Conservation (phyloP, 805 yeast species). For the Kazachstania kunashirensis region DNA sequence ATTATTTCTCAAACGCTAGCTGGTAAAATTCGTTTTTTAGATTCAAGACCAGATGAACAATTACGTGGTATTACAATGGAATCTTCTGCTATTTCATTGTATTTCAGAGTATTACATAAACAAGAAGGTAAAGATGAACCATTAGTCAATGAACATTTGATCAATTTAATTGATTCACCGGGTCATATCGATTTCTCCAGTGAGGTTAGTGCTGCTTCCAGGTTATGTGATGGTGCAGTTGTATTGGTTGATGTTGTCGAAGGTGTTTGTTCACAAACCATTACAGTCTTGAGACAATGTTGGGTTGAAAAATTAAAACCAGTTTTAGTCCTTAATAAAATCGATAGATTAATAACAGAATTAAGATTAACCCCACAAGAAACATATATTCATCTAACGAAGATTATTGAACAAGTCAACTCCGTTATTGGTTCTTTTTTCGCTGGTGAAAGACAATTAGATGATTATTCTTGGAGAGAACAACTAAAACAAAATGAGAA, state of each 20-base stretch:
- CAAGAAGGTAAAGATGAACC: slow-evolving; percentile 36
- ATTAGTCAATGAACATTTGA: slow-evolving; percentile 63
- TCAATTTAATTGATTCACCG: slow-evolving; percentile 93
- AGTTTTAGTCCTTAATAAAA: slow-evolving; percentile 77
- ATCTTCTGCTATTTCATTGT: slow-evolving; percentile 88
- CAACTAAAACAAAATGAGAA: slow-evolving; percentile 37
- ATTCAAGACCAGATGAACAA: slow-evolving; percentile 93
- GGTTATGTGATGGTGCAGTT: slow-evolving; percentile 94
- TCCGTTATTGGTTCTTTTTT: slow-evolving; percentile 89
- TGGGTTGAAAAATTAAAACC: slow-evolving; percentile 92
- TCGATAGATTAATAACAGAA: slow-evolving; percentile 78
- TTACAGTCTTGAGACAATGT: slow-evolving; percentile 87
- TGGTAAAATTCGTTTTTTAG: slow-evolving; percentile 87
- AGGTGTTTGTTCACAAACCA: slow-evolving; percentile 96
- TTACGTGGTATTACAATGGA: slow-evolving; percentile 97
- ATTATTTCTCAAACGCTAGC: slow-evolving; percentile 91
- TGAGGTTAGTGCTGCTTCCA: slow-evolving; percentile 91
- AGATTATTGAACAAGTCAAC: slow-evolving; percentile 84
- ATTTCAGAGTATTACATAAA: slow-evolving; percentile 58
- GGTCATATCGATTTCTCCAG: slow-evolving; percentile 98
- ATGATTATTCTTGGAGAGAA: slow-evolving; percentile 71
- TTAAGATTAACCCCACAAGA: slow-evolving; percentile 74
- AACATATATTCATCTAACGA: slow-evolving; percentile 71
- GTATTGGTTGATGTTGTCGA: slow-evolving; percentile 94
- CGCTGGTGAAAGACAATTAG: slow-evolving; percentile 88